phyloP scores from a whole-genome alignment of 495 filamentous ascomycete genomes.

The Aspergillus campestris region DNA sequence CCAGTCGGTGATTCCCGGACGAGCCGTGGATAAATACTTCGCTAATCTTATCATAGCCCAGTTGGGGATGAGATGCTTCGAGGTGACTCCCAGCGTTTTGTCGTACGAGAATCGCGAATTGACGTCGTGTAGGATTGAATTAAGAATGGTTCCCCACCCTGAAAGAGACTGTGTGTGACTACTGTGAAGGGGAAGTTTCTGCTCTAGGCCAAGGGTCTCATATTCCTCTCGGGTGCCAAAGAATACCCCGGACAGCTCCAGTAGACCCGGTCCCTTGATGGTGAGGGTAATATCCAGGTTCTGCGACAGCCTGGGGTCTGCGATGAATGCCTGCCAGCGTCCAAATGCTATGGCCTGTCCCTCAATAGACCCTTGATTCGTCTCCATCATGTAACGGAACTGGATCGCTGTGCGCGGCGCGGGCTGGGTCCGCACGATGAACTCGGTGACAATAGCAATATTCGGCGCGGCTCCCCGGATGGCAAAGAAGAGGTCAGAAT shows the following conservation, averaged over 20 bases:
- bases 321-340: slow-evolving; percentile 29
- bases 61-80: no score
- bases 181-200: slow-evolving; percentile 42
- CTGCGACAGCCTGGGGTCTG: slow-evolving; percentile 40
- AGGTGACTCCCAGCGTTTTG: no score
- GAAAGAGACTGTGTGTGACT: slow-evolving; percentile 43
- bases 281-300: slow-evolving; percentile 39
- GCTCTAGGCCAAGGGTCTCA: slow-evolving; percentile 21
- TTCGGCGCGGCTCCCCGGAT: slow-evolving; percentile 38
- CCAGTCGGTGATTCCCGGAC: slow-evolving; percentile 31
- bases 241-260: slow-evolving; percentile 31
- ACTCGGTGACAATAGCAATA: slow-evolving; percentile 42
- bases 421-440: slow-evolving; percentile 34
- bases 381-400: slow-evolving; percentile 30
- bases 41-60: no score
- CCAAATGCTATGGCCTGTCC: slow-evolving; percentile 26
- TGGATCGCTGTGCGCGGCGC: slow-evolving; percentile 23
- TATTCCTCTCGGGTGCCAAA: slow-evolving; percentile 35
- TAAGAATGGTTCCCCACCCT: slow-evolving; percentile 43
- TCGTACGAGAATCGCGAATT: no score
- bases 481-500: slow-evolving; percentile 47
- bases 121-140: no score
- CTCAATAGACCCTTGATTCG: slow-evolving; percentile 24
- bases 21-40: no score
- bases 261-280: slow-evolving; percentile 17